Evolutionary conservation across 257 asterid species (phyloP).

Genomic region (Przewalskia tangutica): DNA sequence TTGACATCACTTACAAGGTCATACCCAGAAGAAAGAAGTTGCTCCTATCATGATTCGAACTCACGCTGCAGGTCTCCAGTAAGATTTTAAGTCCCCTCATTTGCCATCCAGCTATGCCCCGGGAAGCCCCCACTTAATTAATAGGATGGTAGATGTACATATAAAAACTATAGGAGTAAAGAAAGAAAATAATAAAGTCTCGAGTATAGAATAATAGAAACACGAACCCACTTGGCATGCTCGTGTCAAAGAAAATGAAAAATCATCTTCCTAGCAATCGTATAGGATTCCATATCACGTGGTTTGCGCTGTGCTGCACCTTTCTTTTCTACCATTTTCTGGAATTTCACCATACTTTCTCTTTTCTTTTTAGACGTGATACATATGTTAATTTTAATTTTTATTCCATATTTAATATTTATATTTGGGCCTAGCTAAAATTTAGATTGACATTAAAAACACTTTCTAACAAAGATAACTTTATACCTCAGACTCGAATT

Average conservation of each 20-base stretch:
- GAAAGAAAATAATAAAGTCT: neutral
- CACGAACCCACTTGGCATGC: neutral
- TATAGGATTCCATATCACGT: constrained; percentile 34
- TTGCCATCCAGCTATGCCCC: too few relatives aligned
- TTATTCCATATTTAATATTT: too few relatives aligned
- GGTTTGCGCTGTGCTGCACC: constrained; percentile 31
- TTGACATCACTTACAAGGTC: too few relatives aligned
- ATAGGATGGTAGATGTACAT: neutral
- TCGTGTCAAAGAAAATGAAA: constrained; percentile 2
- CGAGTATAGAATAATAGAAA: neutral
- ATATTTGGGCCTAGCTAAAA: too few relatives aligned
- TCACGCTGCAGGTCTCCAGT: too few relatives aligned
- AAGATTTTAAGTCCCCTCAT: too few relatives aligned
- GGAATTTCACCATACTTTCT: too few relatives aligned
- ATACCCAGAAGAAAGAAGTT: too few relatives aligned
- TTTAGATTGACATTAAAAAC: too few relatives aligned
- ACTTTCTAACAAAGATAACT: too few relatives aligned
- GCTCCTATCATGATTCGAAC: too few relatives aligned
- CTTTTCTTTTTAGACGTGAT: neutral
- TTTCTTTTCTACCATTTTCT: neutral
- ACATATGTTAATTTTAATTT: neutral
- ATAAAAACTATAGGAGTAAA: neutral
- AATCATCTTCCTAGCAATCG: constrained; percentile 10
- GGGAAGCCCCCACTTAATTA: neutral
- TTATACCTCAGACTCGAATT: neutral